These are phyloP conservation scores for Arabis hirsuta DNA, from an alignment of 345 rosid genomes.

Conservation along the genomic window DNA sequence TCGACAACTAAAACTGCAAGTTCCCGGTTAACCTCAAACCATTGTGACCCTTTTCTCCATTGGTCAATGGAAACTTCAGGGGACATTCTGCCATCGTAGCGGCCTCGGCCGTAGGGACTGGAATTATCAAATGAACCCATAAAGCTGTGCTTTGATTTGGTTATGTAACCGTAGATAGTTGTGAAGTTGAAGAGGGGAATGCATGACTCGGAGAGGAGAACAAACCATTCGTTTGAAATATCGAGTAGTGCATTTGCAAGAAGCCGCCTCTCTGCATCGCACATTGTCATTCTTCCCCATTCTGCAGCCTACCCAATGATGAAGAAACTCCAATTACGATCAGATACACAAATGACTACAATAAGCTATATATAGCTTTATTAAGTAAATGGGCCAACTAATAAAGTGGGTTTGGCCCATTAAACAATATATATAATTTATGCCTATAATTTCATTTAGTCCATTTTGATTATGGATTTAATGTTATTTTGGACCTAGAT, in stretches of 20 bases:
- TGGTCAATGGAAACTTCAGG: slow-evolving; percentile 70
- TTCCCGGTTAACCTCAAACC: slow-evolving; percentile 82
- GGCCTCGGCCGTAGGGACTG: slow-evolving; percentile 81
- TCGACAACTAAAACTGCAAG: slow-evolving; percentile 70
- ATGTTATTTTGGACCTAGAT: no score
- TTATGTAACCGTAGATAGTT: slow-evolving; percentile 58
- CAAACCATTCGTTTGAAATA: slow-evolving; percentile 79
- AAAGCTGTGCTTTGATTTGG: slow-evolving; percentile 69
- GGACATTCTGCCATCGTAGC: slow-evolving; percentile 71
- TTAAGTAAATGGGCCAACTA: no score
- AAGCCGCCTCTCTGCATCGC: slow-evolving; percentile 90
- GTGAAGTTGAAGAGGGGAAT: slow-evolving; percentile 84
- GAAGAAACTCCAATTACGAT: slow-evolving; percentile 11
- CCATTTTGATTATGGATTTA: no score
- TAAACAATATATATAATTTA: no score
- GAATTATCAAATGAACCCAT: slow-evolving; percentile 84
- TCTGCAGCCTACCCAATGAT: slow-evolving; percentile 60
- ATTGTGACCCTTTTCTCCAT: slow-evolving; percentile 96
- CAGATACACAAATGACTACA: no score
- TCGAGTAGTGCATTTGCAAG: slow-evolving; percentile 93
- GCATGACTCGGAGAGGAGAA: slow-evolving; percentile 94
- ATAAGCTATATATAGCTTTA: no score
- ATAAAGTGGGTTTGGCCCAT: no score
- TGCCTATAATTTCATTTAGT: no score
- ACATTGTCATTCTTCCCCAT: slow-evolving; percentile 98